These are phyloP conservation scores for Amyloporia xantha DNA, from an alignment of 768 basidiomycete species.

Conservation along the genomic window DNA sequence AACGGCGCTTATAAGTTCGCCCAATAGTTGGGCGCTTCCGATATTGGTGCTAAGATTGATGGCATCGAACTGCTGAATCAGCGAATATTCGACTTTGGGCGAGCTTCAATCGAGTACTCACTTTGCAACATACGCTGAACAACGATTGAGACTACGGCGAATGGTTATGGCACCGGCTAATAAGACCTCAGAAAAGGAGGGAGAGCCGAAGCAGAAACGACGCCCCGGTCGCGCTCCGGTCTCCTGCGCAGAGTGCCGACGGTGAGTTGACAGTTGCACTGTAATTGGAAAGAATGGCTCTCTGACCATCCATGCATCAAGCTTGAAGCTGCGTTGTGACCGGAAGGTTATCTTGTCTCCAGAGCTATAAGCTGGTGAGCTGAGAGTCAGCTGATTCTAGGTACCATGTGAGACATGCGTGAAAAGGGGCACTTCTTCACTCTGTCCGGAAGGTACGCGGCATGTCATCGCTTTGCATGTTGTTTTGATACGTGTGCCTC, in stretches of 20 bases:
- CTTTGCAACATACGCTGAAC: too few species aligned
- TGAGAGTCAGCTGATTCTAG: slow-evolving; percentile 26
- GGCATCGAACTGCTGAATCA: too few species aligned
- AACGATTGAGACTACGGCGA: too few species aligned
- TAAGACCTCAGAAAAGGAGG: slow-evolving; percentile 11
- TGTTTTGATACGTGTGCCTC: neutral
- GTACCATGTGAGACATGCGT: slow-evolving; percentile 76
- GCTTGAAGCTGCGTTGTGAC: slow-evolving; percentile 29
- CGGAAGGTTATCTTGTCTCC: slow-evolving; percentile 19
- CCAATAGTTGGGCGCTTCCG: too few species aligned
- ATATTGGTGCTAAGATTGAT: too few species aligned
- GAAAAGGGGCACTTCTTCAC: slow-evolving; percentile 64
- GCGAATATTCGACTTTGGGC: too few species aligned
- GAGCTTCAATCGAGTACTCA: too few species aligned
- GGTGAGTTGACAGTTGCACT: slow-evolving; percentile 19
- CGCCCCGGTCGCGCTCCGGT: slow-evolving; percentile 44
- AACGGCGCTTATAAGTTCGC: too few species aligned
- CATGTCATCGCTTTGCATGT: neutral
- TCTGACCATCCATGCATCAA: slow-evolving; percentile 5
- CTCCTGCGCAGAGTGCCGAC: slow-evolving; percentile 30
- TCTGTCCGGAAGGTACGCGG: slow-evolving; percentile 66
- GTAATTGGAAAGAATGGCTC: neutral
- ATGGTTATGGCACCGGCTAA: slow-evolving; percentile 2
- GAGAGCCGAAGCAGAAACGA: slow-evolving; percentile 30
- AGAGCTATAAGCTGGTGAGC: neutral